Percentiles rank a stretch among this genome's conserved stretches.
Evolutionary conservation across 75 land plant genomes (phyloP).

Genomic region (Cupressus sempervirens): DNA sequence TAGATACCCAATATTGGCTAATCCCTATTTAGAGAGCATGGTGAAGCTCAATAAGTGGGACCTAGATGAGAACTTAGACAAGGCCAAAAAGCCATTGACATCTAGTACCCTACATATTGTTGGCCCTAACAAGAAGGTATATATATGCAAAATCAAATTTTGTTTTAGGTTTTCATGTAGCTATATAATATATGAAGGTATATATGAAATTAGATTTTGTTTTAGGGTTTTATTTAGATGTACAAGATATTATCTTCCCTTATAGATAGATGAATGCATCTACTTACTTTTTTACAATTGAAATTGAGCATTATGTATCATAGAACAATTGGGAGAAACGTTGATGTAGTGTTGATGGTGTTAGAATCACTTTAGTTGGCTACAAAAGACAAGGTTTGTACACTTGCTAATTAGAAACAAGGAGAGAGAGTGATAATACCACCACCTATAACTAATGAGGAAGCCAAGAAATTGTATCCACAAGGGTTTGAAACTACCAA

Average conservation of each 20-base stretch:
- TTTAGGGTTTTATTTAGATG: no score
- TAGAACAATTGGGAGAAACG: constrained; percentile 75
- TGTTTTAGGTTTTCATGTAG: no score
- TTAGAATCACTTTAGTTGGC: constrained; percentile 76
- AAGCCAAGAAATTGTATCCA: constrained; percentile 75
- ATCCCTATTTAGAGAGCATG: constrained; percentile 68
- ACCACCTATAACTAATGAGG: constrained; percentile 63
- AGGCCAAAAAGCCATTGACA: constrained; percentile 41
- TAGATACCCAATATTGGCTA: constrained; percentile 72
- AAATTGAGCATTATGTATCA: constrained; percentile 92
- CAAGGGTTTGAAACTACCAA: constrained; percentile 58
- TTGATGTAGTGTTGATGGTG: constrained; percentile 87
- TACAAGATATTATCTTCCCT: no score
- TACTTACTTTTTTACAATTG: constrained; percentile 25
- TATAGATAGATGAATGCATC: background rate
- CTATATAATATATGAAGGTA: no score
- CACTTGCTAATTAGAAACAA: constrained; percentile 91
- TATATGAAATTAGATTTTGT: no score
- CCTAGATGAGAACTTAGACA: constrained; percentile 83
- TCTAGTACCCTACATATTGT: constrained; percentile 89
- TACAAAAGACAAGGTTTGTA: constrained; percentile 68
- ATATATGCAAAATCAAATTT: background rate
- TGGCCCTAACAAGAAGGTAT: constrained; percentile 77
- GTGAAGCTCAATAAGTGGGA: constrained; percentile 79
- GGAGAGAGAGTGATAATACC: constrained; percentile 80